Conservation (phyloP, 1,284 basidiomycete genomes). For the Malassezia sp. region DNA sequence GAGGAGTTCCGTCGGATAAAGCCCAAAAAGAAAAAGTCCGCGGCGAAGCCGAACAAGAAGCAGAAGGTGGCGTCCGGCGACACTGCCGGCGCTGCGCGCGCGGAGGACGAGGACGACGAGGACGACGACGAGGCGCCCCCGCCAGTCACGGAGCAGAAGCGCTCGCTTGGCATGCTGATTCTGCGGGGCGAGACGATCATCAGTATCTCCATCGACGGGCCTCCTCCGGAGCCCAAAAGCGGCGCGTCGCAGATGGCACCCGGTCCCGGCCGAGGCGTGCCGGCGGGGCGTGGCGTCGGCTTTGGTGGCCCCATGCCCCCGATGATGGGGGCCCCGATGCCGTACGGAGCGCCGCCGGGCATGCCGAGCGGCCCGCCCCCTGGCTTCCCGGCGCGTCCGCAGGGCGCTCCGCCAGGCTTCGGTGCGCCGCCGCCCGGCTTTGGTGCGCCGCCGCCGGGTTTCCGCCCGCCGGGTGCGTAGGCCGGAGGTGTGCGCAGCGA, state of each 20-base stretch:
- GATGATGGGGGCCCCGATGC: slow-evolving; percentile 41
- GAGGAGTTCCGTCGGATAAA: slow-evolving; percentile 44
- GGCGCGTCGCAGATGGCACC: slow-evolving; percentile 57
- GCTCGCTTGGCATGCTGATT: slow-evolving; percentile 87
- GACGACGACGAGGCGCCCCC: slow-evolving; percentile 45
- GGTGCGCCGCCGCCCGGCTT: slow-evolving; percentile 34
- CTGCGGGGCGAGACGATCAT: slow-evolving; percentile 93
- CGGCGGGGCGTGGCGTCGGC: slow-evolving; percentile 92
- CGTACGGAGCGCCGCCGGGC: slow-evolving; percentile 47
- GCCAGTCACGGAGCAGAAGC: slow-evolving; percentile 83
- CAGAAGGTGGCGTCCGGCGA: slow-evolving; percentile 37
- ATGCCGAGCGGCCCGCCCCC: slow-evolving; percentile 26
- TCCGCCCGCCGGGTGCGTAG: slow-evolving; percentile 13
- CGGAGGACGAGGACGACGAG: slow-evolving; percentile 17
- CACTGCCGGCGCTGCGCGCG: slow-evolving; percentile 13
- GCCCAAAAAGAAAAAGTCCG: slow-evolving; percentile 24
- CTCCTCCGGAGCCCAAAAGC: slow-evolving; percentile 79
- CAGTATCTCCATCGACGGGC: slow-evolving; percentile 85
- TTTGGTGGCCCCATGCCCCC: slow-evolving; percentile 67
- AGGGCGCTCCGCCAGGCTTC: slow-evolving; percentile 35
- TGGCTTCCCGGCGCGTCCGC: slow-evolving; percentile 17
- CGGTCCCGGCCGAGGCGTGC: slow-evolving; percentile 85
- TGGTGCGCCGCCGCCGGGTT: slow-evolving; percentile 27
- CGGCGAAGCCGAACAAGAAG: slow-evolving; percentile 17
- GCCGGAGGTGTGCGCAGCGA: no score